A percentile compares a stretch with the other conserved stretches of the same genome.
Conservation (phyloP, 140 eudicot genomes). For the Stevia rebaudiana region DNA sequence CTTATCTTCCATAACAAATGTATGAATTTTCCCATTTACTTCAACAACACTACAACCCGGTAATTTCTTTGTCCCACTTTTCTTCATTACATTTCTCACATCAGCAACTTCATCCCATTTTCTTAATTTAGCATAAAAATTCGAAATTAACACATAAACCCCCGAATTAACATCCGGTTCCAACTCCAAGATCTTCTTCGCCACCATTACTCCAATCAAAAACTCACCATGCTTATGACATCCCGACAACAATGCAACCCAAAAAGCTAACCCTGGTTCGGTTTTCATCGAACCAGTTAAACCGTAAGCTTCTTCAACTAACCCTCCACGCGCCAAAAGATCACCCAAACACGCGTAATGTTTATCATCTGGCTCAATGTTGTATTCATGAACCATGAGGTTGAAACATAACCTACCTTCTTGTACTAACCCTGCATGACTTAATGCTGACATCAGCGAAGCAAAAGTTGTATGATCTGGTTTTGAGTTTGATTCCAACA, state of each 20-base stretch:
- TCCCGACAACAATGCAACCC: constrained; percentile 78
- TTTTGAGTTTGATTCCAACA: constrained; percentile 40
- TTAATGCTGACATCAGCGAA: constrained; percentile 64
- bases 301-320: constrained; percentile 58
- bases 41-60: constrained; percentile 76
- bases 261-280: constrained; percentile 60
- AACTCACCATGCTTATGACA: constrained; percentile 56
- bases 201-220: constrained; percentile 51
- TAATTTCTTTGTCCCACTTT: constrained; percentile 49
- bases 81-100: constrained; percentile 52
- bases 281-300: constrained; percentile 35
- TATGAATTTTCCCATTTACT: constrained; percentile 60
- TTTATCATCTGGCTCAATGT: constrained; percentile 55
- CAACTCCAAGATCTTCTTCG: constrained; percentile 47
- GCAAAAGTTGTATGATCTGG: constrained; percentile 81
- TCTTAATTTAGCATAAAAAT: constrained; percentile 58
- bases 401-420: constrained; percentile 69
- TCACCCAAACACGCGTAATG: constrained; percentile 75
- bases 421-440: constrained; percentile 75
- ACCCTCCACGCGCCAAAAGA: constrained; percentile 85
- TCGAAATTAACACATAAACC: constrained; percentile 50
- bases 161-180: constrained; percentile 50
- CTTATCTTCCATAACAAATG: constrained; percentile 72
- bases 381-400: constrained; percentile 48
- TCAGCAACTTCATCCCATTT: constrained; percentile 71